Evolutionary conservation across 1,284 basidiomycete genomes (phyloP).

Genomic region (Violaceomyces palustris): DNA sequence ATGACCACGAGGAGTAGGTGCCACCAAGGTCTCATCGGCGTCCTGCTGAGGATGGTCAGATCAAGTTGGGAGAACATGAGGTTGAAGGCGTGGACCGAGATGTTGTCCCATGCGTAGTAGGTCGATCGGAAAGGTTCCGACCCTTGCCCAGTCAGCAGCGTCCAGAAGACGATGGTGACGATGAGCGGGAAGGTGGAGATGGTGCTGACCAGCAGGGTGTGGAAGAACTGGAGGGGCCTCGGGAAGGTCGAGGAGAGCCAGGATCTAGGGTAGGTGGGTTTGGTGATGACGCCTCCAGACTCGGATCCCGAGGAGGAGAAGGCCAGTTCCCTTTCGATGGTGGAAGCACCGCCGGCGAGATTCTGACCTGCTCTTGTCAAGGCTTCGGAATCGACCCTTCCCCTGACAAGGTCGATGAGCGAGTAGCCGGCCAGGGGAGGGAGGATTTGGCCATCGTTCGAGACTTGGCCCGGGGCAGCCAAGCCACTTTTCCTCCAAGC

Average conservation of each 20-base stretch:
- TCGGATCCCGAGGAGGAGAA: no score
- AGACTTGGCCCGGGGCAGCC: no score
- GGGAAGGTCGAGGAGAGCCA: conserved; percentile 8
- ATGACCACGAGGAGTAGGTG: conserved; percentile 58
- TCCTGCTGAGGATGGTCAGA: conserved; percentile 58
- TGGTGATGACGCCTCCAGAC: no score
- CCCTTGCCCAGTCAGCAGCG: conserved; percentile 56
- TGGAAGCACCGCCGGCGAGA: no score
- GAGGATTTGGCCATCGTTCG: no score
- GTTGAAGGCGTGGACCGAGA: conserved; percentile 65
- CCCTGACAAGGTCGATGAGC: no score
- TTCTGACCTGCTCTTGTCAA: no score
- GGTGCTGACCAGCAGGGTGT: conserved; percentile 19
- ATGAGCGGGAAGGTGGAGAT: conserved; percentile 59
- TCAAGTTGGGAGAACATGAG: conserved; percentile 61
- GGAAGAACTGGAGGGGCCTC: conserved; percentile 14
- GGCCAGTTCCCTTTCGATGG: no score
- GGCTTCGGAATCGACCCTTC: no score
- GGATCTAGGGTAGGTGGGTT: conserved; percentile 10
- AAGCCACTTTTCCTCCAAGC: no score
- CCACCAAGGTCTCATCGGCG: conserved; percentile 60
- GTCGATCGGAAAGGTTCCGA: conserved; percentile 56
- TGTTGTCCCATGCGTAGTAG: conserved; percentile 63
- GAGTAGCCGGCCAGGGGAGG: no score
- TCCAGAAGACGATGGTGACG: conserved; percentile 67